phyloP scores from a whole-genome alignment of 345 rosid species.

The Populus pruinosa region DNA sequence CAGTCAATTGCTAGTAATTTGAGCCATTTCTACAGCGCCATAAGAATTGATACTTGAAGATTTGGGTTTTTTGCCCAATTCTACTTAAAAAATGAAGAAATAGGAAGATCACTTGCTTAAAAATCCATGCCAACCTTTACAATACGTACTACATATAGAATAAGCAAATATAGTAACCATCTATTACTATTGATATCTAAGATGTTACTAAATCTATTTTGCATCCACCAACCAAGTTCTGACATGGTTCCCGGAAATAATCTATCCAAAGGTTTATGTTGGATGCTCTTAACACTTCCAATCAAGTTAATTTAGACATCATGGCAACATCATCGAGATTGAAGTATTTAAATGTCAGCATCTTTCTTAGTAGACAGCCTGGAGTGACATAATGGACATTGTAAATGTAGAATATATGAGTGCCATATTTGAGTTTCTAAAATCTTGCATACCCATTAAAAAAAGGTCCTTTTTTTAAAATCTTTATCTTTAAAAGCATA shows the following conservation, averaged over 20 bases:
- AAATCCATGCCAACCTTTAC: neutral
- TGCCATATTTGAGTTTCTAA: neutral
- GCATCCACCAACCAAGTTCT: neutral
- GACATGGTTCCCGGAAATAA: neutral
- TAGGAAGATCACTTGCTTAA: neutral
- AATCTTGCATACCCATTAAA: neutral
- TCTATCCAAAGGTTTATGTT: neutral
- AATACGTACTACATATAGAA: neutral
- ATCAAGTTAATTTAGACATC: neutral
- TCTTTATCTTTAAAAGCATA: neutral
- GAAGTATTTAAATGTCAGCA: neutral
- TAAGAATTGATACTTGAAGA: neutral
- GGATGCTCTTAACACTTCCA: too few relatives aligned
- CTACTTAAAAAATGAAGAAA: neutral
- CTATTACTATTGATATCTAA: neutral
- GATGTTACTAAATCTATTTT: neutral
- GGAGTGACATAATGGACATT: neutral
- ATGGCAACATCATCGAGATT: neutral
- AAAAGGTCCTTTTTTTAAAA: neutral
- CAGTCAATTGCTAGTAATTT: neutral
- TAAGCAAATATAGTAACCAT: neutral
- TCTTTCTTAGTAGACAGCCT: neutral
- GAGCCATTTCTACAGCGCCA: neutral
- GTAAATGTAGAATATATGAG: neutral
- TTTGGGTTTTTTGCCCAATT: neutral